phyloP scores from a whole-genome alignment of 306 rosid species.

The Medicago arabica region DNA sequence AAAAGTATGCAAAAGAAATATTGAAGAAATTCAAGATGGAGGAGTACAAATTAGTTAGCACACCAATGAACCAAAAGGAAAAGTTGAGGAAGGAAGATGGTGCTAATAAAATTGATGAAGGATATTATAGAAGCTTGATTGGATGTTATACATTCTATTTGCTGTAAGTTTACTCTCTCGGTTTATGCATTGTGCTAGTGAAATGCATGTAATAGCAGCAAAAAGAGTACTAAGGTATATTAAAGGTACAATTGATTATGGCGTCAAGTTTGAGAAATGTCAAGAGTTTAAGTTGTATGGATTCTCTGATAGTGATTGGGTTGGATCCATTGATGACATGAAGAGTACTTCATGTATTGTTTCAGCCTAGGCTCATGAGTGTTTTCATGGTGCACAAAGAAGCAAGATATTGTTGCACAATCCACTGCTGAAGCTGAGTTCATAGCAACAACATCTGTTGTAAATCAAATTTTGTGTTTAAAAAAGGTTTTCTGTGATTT shows the following conservation, averaged over 20 bases:
- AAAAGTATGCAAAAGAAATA: background rate
- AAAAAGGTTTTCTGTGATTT: too few relatives aligned
- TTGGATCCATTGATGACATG: background rate
- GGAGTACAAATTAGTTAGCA: background rate
- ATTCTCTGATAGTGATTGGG: background rate
- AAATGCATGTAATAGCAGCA: too few relatives aligned
- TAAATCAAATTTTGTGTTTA: too few relatives aligned
- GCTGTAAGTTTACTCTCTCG: too few relatives aligned
- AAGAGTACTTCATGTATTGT: background rate
- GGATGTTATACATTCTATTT: too few relatives aligned
- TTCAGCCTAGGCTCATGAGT: background rate
- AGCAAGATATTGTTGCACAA: background rate
- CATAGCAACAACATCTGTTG: background rate
- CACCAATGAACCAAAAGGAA: constrained; percentile 3
- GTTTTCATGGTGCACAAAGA: background rate
- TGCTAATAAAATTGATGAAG: background rate
- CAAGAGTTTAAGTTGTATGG: background rate
- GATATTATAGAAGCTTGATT: background rate
- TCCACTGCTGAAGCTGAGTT: background rate
- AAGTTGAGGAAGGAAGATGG: background rate
- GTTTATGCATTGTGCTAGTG: too few relatives aligned
- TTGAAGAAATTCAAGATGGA: background rate
- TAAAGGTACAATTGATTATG: too few relatives aligned
- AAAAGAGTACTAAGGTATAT: too few relatives aligned
- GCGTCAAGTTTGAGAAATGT: background rate